phyloP scores from a whole-genome alignment of 306 rosid genomes.

The Cucurbita ficifolia region DNA sequence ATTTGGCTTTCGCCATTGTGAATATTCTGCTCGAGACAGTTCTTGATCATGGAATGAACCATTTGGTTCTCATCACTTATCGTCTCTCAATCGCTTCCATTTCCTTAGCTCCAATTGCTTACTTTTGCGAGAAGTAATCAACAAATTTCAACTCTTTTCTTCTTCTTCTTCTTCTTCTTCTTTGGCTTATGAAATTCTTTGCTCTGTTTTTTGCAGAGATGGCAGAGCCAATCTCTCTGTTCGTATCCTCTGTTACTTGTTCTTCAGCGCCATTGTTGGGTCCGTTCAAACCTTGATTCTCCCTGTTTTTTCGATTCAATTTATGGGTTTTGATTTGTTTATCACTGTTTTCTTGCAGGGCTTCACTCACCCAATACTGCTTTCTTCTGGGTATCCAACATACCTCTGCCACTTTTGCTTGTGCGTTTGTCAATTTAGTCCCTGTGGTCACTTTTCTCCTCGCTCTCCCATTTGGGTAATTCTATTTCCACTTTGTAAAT shows the following conservation, averaged over 20 bases:
- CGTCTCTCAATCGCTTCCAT: constrained; percentile 54
- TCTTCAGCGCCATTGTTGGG: constrained; percentile 85
- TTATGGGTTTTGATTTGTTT: background rate
- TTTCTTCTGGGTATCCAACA: constrained; percentile 79
- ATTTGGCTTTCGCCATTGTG: constrained; percentile 47
- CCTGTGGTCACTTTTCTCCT: constrained; percentile 63
- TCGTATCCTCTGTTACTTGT: constrained; percentile 51
- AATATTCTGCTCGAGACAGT: constrained; percentile 78
- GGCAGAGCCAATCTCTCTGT: constrained; percentile 45
- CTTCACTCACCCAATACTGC: constrained; percentile 69
- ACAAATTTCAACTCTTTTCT: background rate
- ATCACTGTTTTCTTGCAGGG: constrained; percentile 17
- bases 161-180: background rate
- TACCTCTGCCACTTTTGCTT: constrained; percentile 81
- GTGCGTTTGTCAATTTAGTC: constrained; percentile 73
- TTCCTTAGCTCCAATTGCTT: constrained; percentile 60
- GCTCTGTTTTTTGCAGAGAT: constrained; percentile 33
- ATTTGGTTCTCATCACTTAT: constrained; percentile 74
- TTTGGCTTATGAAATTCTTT: background rate
- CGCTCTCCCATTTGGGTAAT: constrained; percentile 80
- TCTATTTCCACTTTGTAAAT: background rate
- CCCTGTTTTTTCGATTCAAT: background rate
- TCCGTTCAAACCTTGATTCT: constrained; percentile 8
- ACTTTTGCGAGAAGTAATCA: constrained; percentile 57
- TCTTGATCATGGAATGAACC: constrained; percentile 74